A percentile compares a stretch with the other conserved stretches of the same genome.
These are phyloP conservation scores for Vitis cinerea DNA, from an alignment of 164 flowering plant species.

Conservation along the genomic window DNA sequence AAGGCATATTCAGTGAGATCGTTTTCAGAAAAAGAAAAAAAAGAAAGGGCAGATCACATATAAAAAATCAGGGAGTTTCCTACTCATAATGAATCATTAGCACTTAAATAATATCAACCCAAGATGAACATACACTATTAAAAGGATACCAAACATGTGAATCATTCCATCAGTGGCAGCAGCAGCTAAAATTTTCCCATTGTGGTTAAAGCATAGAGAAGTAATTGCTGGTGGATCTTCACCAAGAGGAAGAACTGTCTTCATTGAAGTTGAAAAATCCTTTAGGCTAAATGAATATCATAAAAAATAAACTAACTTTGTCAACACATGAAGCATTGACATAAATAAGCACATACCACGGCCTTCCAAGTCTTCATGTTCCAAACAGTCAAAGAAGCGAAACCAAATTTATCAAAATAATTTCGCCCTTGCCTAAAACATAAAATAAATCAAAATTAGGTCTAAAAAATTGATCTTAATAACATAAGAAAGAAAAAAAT, in stretches of 20 bases:
- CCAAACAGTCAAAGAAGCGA: conserved; percentile 93
- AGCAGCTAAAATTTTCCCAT: conserved; percentile 95
- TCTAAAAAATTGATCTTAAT: not conserved
- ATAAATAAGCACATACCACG: conserved; percentile 58
- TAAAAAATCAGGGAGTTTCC: no score
- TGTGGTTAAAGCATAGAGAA: conserved; percentile 90
- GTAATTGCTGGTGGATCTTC: conserved; percentile 97
- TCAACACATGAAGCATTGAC: not conserved
- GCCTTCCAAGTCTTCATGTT: conserved; percentile 98
- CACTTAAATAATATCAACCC: no score
- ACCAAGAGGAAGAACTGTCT: conserved; percentile 98
- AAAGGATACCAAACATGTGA: conserved; percentile 98
- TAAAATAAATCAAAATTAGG: not conserved
- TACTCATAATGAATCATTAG: no score
- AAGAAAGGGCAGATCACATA: no score
- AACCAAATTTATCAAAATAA: conserved; percentile 55
- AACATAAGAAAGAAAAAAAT: not conserved
- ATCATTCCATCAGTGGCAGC: conserved; percentile 97
- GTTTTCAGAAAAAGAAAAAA: no score
- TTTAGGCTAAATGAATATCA: conserved; percentile 10
- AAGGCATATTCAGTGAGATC: no score
- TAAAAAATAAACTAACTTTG: not conserved
- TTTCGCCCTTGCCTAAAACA: conserved; percentile 48
- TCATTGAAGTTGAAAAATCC: conserved; percentile 39
- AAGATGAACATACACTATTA: not conserved